Percentiles rank a stretch among this genome's conserved stretches.
phyloP scores from a whole-genome alignment of 1,139 yeast genomes.

The Saccharomyces hybrid region DNA sequence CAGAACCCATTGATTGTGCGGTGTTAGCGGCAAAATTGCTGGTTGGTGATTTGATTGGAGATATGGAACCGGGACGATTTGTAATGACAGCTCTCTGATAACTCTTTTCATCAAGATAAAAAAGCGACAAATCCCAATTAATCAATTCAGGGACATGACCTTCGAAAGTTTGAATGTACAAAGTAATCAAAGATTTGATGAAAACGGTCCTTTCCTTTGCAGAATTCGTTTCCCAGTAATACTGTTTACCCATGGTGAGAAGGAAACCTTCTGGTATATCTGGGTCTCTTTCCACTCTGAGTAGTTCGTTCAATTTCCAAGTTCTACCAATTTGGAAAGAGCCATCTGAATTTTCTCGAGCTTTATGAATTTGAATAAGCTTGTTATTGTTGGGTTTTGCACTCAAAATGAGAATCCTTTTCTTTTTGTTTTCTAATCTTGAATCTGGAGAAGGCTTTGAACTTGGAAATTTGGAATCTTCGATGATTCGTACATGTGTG shows the following conservation, averaged over 20 bases:
- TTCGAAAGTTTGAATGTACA: conserved; percentile 61
- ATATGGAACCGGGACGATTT: conserved; percentile 4
- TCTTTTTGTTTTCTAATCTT: conserved; percentile 36
- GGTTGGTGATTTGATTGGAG: conserved; percentile 5
- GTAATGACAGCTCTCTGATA: conserved; percentile 30
- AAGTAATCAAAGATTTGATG: conserved; percentile 52
- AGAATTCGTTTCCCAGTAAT: conserved; percentile 77
- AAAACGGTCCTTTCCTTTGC: conserved; percentile 62
- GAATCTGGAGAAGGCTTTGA: conserved; percentile 40
- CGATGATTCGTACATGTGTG: conserved; percentile 53
- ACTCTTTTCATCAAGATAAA: conserved; percentile 34
- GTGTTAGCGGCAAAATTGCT: conserved; percentile 1
- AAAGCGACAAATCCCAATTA: conserved; percentile 38
- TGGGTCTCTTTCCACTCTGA: conserved; percentile 45
- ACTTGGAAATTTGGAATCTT: conserved; percentile 43
- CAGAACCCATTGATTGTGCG: background rate
- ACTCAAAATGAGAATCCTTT: conserved; percentile 42
- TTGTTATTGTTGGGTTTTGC: conserved; percentile 45
- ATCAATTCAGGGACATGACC: conserved; percentile 57
- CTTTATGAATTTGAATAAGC: conserved; percentile 72
- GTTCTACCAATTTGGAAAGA: conserved; percentile 85
- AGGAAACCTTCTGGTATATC: conserved; percentile 50
- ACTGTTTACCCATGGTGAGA: conserved; percentile 62
- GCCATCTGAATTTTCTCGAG: conserved; percentile 68
- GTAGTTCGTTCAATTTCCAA: conserved; percentile 78